Base-by-base conservation (phyloP, 2,329 filamentous ascomycete genomes). In the Diaporthe aspalathi region DNA sequence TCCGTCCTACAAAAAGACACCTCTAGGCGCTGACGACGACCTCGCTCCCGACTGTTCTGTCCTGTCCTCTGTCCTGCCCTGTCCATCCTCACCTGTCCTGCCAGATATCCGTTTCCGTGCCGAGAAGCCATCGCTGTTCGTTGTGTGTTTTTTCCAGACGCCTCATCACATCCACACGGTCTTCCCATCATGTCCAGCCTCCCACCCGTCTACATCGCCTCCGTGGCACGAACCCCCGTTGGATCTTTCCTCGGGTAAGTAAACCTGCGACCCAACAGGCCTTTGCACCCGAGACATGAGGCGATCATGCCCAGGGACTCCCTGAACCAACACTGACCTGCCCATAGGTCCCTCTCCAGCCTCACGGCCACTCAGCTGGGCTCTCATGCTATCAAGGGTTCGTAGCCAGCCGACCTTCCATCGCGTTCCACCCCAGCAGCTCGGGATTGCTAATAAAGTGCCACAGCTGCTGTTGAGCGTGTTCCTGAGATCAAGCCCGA, bases 151-250 rank as follows among this genome's bases (percentile, higher is more conserved):
- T 43, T 35, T 45, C 16, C 29, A 35, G 67, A 60, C 69, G 66
- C 70, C 65, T 70, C n/a, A 14, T 35, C 70, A 54, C 50, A 67
- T 24, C 22, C 57, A 45, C 20, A 54, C 38, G n/a, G 11, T 45
- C 17, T 73, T 74, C 69, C 84, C 84, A 89, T 78, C 73, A 97
- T 97, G 93, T 88, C 94, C 80, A 90, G 89, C 76, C 89, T 95
- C 75, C 92, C 94, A 76, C 89, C 94, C 72, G 95, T 99, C 76
- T 99, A 99, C 86, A 98, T 99, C 79, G 94, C 98, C 80, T 96
- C 96, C 72, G 92, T 91, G 75, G 93, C 91, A 79, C 91, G 95
- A 84, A 99, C 96, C 75, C 96, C 96, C 67, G 88, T 97, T 75
- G 96, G 96, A 78, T 95, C 93, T 76, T 99, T 99, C 85, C 90